Base-by-base conservation (phyloP, 257 asterid genomes). In the Fraxinus pennsylvanica region DNA sequence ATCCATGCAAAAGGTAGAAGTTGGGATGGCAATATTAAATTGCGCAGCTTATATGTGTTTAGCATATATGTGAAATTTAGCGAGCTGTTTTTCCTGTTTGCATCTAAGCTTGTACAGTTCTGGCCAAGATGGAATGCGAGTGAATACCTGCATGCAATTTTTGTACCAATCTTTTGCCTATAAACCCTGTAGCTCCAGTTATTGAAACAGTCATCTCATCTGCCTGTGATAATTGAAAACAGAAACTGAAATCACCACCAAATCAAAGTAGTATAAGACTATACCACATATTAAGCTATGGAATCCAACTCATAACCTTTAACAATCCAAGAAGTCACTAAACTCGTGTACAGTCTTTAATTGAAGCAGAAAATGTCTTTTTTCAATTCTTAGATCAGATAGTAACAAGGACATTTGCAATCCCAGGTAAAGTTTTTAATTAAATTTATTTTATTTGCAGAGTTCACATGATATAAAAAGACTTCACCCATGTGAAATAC, bases 101-200 rank as follows among this genome's bases (percentile, higher is more conserved):
- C 52, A 43, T 43, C 17, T 43, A 43, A 43, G 17, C 52, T 43
- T 43, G 17, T 61, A 61, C 69, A 63, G 69, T 63, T 63, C 36
- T 63, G 35, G 36, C 36, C 35, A 27, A 43, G 9, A 82, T 36
- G 75, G 63, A 76, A 39, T 52, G 27, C 30, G 74, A 38, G 68
- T 67, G 41, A 80, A 13, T 78, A 88, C 91, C 91, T 77, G 80
- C 83, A 50, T 86, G 93, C 89, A 95, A 89, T 89, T 92, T 90
- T 86, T 86, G 90, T 81, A 95, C 98, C 94, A 95, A 86, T 82
- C 93, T 84, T 92, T 85, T 95, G 65, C 99, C 99, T 69, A 95
- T 84, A 86, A 95, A 95, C 50, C 99, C 98, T 15, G 99, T 95
- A 39, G 97, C 99, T 73, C 99, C 99, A 14, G 98, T 91, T 43